Base-by-base conservation (phyloP, 495 filamentous ascomycete genomes). In the Cenococcum geophilum region DNA sequence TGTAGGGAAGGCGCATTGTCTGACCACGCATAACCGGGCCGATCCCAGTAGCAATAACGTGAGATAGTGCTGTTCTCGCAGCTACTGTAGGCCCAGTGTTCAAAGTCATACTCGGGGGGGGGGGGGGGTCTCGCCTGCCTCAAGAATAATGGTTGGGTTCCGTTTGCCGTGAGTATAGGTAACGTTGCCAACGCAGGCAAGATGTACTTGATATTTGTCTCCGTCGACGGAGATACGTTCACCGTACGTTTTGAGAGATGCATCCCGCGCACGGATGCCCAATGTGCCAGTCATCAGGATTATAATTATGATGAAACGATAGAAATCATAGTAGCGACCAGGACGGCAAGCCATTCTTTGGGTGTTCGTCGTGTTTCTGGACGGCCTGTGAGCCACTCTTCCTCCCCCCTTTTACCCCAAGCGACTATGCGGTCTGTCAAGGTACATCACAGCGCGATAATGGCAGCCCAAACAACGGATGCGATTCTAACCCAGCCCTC, bases 21-120 rank as follows among this genome's bases (percentile, higher is more conserved):
- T 50, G 89, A 93, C 84, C 88, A 96, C 37, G 79, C 91, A 54
- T 91, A 76, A 1, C 93, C 93, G 0, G 93, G 93, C 21, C 93
- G 87, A 68, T 98, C 93, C 76, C 89, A 95, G 74, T 95, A 97
- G 77, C 93, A 98, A 74, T 93, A 98, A 49, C 92, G 85, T 52
- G 74, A 71, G 61, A 98, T 93, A 27, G 83, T 85, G 25, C 89
- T 87, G 58, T 89, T 88, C 36, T 78, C 74, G 60, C 87, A 80
- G 0, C 86, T 82, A 61, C 81, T 76, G 49, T 82, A 78, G 16
- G 83, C 83, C 74, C 95, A 87, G 34, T 84, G 82, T 73, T 88
- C 86, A 52, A 96, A 74, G 18, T 82, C 79, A 67, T 83, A 76
- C 73, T 96, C 89, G n/a, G 88, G 84, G 0, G 93, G 84, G 5